Conservation (phyloP, 2,329 filamentous ascomycete genomes). For the Hymenoscyphus fructigenus region DNA sequence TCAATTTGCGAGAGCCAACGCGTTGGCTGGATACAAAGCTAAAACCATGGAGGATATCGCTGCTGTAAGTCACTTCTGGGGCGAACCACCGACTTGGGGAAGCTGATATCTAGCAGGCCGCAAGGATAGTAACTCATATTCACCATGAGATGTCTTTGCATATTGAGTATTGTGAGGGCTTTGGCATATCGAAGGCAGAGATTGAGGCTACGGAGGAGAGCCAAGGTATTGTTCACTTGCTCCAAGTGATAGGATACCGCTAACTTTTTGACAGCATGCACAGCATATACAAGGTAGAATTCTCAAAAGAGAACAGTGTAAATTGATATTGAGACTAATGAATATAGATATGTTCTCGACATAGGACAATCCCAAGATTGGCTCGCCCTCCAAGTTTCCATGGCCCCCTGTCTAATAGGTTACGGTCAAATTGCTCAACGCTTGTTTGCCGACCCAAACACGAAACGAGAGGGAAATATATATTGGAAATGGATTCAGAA, state of each 20-base stretch:
- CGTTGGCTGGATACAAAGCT: slow-evolving; percentile 81
- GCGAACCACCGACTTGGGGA: not conserved
- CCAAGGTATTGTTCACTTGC: slow-evolving; percentile 51
- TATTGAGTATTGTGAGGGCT: slow-evolving; percentile 75
- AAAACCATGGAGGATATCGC: slow-evolving; percentile 71
- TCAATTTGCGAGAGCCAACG: slow-evolving; percentile 85
- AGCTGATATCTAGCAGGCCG: slow-evolving; percentile 46
- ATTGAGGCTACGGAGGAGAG: slow-evolving; percentile 74
- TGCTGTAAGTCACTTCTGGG: slow-evolving; percentile 49
- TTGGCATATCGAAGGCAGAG: slow-evolving; percentile 72
- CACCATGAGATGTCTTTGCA: slow-evolving; percentile 79
- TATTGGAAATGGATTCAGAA: slow-evolving; percentile 94
- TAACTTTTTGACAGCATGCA: slow-evolving; percentile 54
- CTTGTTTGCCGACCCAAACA: slow-evolving; percentile 62
- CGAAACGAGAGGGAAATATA: slow-evolving; percentile 61
- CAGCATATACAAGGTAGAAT: slow-evolving; percentile 64
- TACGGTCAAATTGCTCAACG: slow-evolving; percentile 78
- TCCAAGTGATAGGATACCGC: not conserved
- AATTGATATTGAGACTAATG: not conserved
- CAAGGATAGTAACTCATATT: slow-evolving; percentile 73
- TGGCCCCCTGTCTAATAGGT: slow-evolving; percentile 86
- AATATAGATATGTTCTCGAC: slow-evolving; percentile 76
- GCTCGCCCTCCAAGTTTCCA: slow-evolving; percentile 79
- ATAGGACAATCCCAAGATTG: slow-evolving; percentile 85
- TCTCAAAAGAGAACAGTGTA: not conserved